Base-by-base conservation (phyloP, 164 flowering plant species). In the Hamamelis virginiana region DNA sequence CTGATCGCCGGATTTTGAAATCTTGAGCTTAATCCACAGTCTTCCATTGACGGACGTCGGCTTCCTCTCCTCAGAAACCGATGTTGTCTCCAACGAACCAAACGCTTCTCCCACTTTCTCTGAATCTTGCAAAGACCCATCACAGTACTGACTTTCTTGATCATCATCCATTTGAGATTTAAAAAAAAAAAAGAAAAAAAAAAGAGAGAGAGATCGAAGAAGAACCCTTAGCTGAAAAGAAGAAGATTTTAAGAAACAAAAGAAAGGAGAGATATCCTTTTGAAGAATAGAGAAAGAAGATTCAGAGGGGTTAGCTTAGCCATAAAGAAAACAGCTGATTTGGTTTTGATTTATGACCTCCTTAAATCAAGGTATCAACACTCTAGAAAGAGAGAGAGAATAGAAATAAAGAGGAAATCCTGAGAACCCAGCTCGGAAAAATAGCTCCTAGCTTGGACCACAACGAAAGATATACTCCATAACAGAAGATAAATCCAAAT, bases 21-120 rank as follows among this genome's bases (percentile, higher is more conserved):
- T 13, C 74, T 48, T 72, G 44, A 76, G 57, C 79, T 64, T 74
- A 56, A 70, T 47, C 18, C 21, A 67, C 8, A 59, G 12, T 22
- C 23, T 11, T 3, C 50, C 47, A 11, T 52, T 33, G 0, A 14
- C 18, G 23, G 14, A 25, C 59, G 9, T 25, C 11, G 23, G 14
- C 66, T 23, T 38, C n/a, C 27, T 33, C 0, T 60, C 48, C 38
- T 0, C 33, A 41, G 46, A 43, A 33, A 33, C 41, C 41, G 41
- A 33, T 33, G 41, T 33, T 33, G 41, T 33, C 4, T 33, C 41
- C 41, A 33, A 33, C 41, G 41, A 45, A n/a, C 12, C 22, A 22
- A 14, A 57, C 26, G 18, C 5, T 8, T 23, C 13, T 19, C 44
- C 3, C n/a, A 45, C 18, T n/a, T 62, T 15, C 22, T 6, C 26